A percentile compares a stretch with the other conserved stretches of the same genome.
These are phyloP conservation scores for Lizonia empirigonia DNA, from an alignment of 2,329 filamentous ascomycete genomes.

Conservation along the genomic window DNA sequence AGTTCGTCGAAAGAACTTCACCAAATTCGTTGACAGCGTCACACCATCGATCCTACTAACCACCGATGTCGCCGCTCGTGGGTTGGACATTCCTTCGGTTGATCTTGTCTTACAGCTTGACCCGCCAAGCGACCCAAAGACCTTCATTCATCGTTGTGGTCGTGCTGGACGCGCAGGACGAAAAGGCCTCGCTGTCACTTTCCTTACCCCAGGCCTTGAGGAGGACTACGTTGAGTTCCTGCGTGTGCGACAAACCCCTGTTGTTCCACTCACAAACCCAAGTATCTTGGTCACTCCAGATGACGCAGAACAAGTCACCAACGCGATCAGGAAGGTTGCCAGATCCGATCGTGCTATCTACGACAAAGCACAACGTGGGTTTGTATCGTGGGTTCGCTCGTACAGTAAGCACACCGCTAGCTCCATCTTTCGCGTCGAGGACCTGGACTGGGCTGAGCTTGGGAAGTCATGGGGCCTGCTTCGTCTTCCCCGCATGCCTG, in stretches of 20 bases:
- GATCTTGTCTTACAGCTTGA: slow-evolving; percentile 92
- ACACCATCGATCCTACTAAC: slow-evolving; percentile 83
- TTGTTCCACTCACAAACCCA: slow-evolving; percentile 66
- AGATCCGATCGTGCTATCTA: slow-evolving; percentile 70
- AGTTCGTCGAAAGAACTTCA: slow-evolving; percentile 86
- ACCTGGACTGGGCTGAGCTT: slow-evolving; percentile 84
- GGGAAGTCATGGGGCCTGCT: slow-evolving; percentile 85
- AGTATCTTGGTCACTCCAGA: slow-evolving; percentile 62
- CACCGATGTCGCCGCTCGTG: slow-evolving; percentile 88
- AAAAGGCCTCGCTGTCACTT: slow-evolving; percentile 80
- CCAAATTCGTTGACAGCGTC: slow-evolving; percentile 75
- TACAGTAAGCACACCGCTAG: slow-evolving; percentile 90
- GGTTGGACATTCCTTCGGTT: slow-evolving; percentile 88
- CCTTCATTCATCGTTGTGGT: slow-evolving; percentile 70
- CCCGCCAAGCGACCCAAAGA: slow-evolving; percentile 84
- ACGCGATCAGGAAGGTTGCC: slow-evolving; percentile 66
- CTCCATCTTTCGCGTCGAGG: slow-evolving; percentile 83
- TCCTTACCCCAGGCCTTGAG: slow-evolving; percentile 82
- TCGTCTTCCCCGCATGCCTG: slow-evolving; percentile 90
- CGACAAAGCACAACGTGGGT: slow-evolving; percentile 88
- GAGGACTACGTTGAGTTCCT: slow-evolving; percentile 91
- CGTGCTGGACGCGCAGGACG: slow-evolving; percentile 67
- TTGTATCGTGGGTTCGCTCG: slow-evolving; percentile 90
- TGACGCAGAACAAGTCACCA: slow-evolving; percentile 64
- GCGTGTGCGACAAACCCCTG: slow-evolving; percentile 84